Evolutionary conservation across 352 stramenopile species (phyloP).

Genomic region (Globisporangium orthogonon): DNA sequence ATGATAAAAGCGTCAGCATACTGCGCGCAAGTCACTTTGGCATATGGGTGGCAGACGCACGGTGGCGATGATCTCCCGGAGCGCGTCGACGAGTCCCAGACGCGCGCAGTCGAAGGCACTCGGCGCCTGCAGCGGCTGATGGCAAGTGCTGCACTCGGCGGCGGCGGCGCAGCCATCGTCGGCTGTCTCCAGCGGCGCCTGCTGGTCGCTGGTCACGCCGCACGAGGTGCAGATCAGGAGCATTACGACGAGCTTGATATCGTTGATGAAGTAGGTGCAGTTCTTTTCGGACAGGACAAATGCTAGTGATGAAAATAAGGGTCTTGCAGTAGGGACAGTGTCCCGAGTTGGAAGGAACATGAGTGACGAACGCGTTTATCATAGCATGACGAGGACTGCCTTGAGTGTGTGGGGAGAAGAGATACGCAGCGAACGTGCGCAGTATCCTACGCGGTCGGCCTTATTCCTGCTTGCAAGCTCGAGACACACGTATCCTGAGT

Average conservation of each 20-base stretch:
- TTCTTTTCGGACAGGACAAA: neutral
- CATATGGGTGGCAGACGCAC: neutral
- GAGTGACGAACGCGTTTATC: too few relatives aligned
- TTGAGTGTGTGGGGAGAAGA: too few relatives aligned
- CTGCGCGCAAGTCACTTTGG: neutral
- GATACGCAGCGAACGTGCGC: too few relatives aligned
- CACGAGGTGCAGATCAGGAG: conserved; percentile 21
- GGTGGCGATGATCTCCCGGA: conserved; percentile 37
- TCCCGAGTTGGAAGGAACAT: too few relatives aligned
- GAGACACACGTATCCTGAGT: too few relatives aligned
- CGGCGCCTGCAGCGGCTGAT: conserved; percentile 20
- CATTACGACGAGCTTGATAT: neutral
- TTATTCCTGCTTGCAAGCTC: too few relatives aligned
- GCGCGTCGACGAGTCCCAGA: conserved; percentile 46
- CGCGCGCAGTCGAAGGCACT: conserved; percentile 61
- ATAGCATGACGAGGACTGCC: too few relatives aligned
- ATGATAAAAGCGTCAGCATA: neutral
- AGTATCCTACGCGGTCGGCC: too few relatives aligned
- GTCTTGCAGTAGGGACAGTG: too few relatives aligned
- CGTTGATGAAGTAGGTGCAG: neutral
- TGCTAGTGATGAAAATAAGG: too few relatives aligned
- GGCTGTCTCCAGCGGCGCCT: neutral
- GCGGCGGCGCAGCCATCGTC: neutral
- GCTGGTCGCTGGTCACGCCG: conserved; percentile 3
- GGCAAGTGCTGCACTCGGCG: conserved; percentile 34